Base-by-base conservation (phyloP, 805 yeast species). In the Wickerhamiella occidentalis region DNA sequence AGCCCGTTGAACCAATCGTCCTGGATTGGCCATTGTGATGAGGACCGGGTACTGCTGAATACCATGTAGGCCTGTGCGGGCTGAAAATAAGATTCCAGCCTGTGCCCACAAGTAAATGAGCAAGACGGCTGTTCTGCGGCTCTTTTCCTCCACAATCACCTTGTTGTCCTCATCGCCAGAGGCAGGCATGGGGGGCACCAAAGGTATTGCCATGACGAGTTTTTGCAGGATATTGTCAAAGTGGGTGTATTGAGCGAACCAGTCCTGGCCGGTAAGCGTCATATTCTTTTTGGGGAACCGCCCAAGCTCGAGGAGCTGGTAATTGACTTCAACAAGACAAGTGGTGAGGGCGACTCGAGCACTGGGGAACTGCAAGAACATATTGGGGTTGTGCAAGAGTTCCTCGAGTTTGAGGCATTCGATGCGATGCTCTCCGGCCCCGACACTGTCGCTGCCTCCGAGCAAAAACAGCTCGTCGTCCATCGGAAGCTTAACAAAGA, bases 401-500 rank as follows among this genome's bases (percentile, higher is more conserved):
- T 54, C 54, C 17, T 49, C 49, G 13, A 55, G 36, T n/a, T 48
- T 30, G 25, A 51, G 30, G 26, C 44, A 23, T 3, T 43, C 48
- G 11, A 41, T 17, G 35, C 25, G 9, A 23, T 40, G 26, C 59
- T 29, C 33, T 6, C 33, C 33, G 33, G 33, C 33, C 33, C 33
- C 33, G 33, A 29, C 33, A 29, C 33, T 29, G n/a, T 29, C 33
- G 13, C 33, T 29, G 11, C 33, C 33, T 13, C 33, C 59, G 13
- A 41, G 18, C 26, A 47, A 29, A 29, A 50, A 54, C 15, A 48
- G 50, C 37, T 48, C 53, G 40, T 61, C 66, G 38, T 56, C 55
- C 26, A 57, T 21, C 0, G 66, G 66, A 30, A 63, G 38, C 21
- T 56, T 51, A 2, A 61, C 54, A 26, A 43, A 42, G 28, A 62